A percentile compares a stretch with the other conserved stretches of the same genome.
These are phyloP conservation scores for Dysphania ambrosioides DNA, from an alignment of 148 eudicot species.

Conservation along the genomic window DNA sequence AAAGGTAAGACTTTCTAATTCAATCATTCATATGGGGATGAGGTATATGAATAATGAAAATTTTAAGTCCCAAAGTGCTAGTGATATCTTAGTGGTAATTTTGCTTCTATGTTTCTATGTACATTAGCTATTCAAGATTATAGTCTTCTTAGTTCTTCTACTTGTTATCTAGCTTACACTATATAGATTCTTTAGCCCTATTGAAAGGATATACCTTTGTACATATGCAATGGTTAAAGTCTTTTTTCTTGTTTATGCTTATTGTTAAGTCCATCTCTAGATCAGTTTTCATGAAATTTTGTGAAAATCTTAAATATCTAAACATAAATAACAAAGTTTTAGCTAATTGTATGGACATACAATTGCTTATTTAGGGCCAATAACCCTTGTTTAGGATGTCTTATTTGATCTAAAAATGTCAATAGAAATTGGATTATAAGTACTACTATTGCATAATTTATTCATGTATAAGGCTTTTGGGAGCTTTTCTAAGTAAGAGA, in stretches of 20 bases:
- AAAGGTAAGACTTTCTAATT: conserved; percentile 49
- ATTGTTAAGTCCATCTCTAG: neutral
- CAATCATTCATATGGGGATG: conserved; percentile 5
- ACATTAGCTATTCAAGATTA: neutral
- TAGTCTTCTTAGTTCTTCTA: neutral
- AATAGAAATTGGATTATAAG: neutral
- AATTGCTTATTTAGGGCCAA: neutral
- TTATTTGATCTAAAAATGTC: neutral
- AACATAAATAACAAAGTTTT: neutral
- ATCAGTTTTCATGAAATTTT: neutral
- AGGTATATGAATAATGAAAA: conserved; percentile 3
- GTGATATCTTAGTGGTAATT: neutral
- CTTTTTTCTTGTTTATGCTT: too few species aligned
- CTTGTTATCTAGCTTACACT: neutral
- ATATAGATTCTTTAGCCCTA: neutral
- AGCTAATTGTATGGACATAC: neutral
- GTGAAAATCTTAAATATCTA: neutral
- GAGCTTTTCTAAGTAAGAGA: too few species aligned
- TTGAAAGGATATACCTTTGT: neutral
- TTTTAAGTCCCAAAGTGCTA: neutral
- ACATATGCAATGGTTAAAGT: neutral
- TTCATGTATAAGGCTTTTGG: too few species aligned
- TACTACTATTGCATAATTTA: neutral
- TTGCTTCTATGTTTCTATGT: neutral
- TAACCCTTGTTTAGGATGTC: neutral